Conservation (phyloP, 805 yeast genomes). For the Suhomyces pyralidae region DNA sequence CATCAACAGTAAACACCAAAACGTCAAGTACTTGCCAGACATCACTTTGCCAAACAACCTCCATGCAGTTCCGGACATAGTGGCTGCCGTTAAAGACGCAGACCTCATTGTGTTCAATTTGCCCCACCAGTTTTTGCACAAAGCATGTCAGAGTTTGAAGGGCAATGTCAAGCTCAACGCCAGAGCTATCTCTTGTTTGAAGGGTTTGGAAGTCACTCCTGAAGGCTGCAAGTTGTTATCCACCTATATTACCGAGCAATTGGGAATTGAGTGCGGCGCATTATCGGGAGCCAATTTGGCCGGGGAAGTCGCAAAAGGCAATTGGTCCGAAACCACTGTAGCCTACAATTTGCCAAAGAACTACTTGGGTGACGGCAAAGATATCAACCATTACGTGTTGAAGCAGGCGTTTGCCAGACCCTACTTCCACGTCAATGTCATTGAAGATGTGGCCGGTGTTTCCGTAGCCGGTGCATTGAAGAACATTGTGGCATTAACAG, state of each 20-base stretch:
- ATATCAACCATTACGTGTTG: conserved; percentile 38
- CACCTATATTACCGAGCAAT: conserved; percentile 40
- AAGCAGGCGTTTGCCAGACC: conserved; percentile 45
- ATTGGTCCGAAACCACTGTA: conserved; percentile 47
- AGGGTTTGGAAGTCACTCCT: conserved; percentile 44
- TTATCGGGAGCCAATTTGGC: conserved; percentile 50
- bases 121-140: conserved; percentile 45
- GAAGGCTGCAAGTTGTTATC: conserved; percentile 44
- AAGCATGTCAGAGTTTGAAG: conserved; percentile 36
- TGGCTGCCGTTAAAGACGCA: conserved; percentile 37
- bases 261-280: conserved; percentile 45
- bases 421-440: conserved; percentile 45
- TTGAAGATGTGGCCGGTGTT: conserved; percentile 45
- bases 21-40: conserved; percentile 44
- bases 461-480: conserved; percentile 48
- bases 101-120: conserved; percentile 44
- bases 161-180: conserved; percentile 37
- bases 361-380: conserved; percentile 40
- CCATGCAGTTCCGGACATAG: conserved; percentile 39
- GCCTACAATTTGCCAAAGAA: conserved; percentile 40
- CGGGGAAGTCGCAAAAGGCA: conserved; percentile 44
- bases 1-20: conserved; percentile 42
- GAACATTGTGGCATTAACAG: conserved; percentile 45
- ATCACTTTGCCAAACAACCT: conserved; percentile 41
- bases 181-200: conserved; percentile 45